phyloP scores from a whole-genome alignment of 768 basidiomycete genomes.

The Boletales sp. region DNA sequence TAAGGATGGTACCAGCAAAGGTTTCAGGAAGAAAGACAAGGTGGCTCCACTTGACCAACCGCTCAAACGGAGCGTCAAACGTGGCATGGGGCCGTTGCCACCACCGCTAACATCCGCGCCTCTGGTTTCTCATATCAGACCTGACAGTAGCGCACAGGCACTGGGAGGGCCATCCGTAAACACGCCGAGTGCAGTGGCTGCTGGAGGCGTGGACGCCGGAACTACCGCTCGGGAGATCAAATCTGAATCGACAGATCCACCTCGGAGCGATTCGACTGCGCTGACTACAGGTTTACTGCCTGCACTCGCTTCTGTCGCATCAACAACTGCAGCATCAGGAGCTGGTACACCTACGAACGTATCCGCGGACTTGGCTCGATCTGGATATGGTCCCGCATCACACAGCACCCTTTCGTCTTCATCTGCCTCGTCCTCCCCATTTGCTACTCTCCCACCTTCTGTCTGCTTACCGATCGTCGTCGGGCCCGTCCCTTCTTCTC shows the following conservation, averaged over 20 bases:
- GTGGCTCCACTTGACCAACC: slow-evolving; percentile 51
- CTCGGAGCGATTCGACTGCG: slow-evolving; percentile 1
- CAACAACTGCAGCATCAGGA: slow-evolving; percentile 5
- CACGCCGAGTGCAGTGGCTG: too few species aligned
- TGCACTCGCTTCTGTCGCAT: not conserved
- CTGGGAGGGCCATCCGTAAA: not conserved
- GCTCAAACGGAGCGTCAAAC: slow-evolving; percentile 67
- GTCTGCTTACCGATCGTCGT: slow-evolving; percentile 77
- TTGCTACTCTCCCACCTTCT: slow-evolving; percentile 31
- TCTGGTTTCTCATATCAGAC: slow-evolving; percentile 34
- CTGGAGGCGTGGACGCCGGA: not conserved
- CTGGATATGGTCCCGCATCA: slow-evolving; percentile 7
- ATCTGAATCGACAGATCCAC: slow-evolving; percentile 3
- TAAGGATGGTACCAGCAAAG: slow-evolving; percentile 34
- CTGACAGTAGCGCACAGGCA: slow-evolving; percentile 3
- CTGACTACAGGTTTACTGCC: not conserved
- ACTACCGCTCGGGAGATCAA: slow-evolving; percentile 1
- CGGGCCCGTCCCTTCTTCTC: slow-evolving; percentile 64
- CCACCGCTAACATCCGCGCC: slow-evolving; percentile 70
- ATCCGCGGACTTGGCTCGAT: slow-evolving; percentile 3
- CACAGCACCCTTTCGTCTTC: slow-evolving; percentile 16
- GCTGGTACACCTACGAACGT: slow-evolving; percentile 13
- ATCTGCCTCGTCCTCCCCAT: slow-evolving; percentile 15
- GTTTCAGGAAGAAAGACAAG: slow-evolving; percentile 59
- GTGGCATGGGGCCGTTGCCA: slow-evolving; percentile 54